phyloP scores from a whole-genome alignment of 2,329 filamentous ascomycete species.

The Podosphaera xanthii region DNA sequence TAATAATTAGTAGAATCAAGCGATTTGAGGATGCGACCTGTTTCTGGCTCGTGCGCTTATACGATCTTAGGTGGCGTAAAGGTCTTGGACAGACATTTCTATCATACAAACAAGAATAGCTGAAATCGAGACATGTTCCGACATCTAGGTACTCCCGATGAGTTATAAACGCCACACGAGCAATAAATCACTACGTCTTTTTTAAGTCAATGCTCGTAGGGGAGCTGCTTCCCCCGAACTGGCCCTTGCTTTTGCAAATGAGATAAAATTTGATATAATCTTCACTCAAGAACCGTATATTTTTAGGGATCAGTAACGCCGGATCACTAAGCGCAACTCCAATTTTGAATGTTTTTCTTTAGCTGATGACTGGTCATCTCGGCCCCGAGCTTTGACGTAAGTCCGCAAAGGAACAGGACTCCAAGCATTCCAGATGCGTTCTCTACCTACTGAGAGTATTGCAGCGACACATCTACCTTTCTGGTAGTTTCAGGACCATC shows the following conservation, averaged over 20 bases:
- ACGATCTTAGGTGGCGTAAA: too few relatives aligned
- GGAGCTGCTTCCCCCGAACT: background rate
- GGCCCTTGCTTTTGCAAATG: background rate
- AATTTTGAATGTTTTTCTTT: background rate
- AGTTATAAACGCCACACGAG: too few relatives aligned
- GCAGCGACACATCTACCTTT: background rate
- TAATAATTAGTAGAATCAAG: too few relatives aligned
- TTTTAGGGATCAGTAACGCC: background rate
- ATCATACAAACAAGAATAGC: too few relatives aligned
- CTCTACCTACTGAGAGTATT: background rate
- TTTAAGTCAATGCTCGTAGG: background rate
- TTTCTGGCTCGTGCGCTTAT: too few relatives aligned
- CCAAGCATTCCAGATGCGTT: background rate
- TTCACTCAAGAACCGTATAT: background rate
- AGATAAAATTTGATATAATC: background rate
- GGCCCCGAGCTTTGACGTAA: background rate
- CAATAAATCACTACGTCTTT: background rate
- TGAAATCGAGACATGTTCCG: too few relatives aligned
- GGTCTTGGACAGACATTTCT: too few relatives aligned
- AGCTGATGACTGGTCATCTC: background rate
- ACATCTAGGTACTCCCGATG: too few relatives aligned
- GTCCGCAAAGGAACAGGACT: background rate
- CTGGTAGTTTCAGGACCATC: background rate
- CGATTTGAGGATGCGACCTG: too few relatives aligned
- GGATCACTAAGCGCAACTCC: background rate